Evolutionary conservation across 805 yeast genomes (phyloP), one percentile per base, ranked within the genome.

Genomic region (Alloascoidea africana): DNA sequence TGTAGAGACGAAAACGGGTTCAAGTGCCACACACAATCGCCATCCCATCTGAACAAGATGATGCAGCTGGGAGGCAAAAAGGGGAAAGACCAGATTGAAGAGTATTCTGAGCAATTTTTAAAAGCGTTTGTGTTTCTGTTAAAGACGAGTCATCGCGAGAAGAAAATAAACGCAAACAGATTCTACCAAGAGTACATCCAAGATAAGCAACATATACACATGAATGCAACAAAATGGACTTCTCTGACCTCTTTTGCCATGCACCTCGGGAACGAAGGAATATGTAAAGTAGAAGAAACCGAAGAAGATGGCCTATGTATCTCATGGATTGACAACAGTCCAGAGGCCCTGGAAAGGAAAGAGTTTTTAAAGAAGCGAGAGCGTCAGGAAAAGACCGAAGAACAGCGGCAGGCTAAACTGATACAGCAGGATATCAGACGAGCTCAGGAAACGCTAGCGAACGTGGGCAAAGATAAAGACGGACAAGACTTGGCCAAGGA

Each of bases 1-100:
- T 87, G 97, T 54, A 62, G 96, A 39, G 99, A 93, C 54, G 94
- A 82, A 44, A 89, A 91, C 58, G 99, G 98, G 17, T 91, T 82
- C 62, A 79, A 81, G 49, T 80, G 89, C 49, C 99, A 91, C 54
- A 66, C 78, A n/a, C 65, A 67, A 44, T 76, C 94, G n/a, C 84
- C 82, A 34, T 64, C 81, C 1, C 99, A 91, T 52, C 56, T 69
- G 35, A 68, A 71, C 14, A 71, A 70, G 38, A 68, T 81, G 34
- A 55, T 65, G 14, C 61, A 65, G 3, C 54, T 73, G 4, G 66
- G 68, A 0, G 58, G 62, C 4, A 56, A 56, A 11, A 69, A 73
- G 14, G 62, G 57, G 14, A 48, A 52, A n/a, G 46, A 48, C 36
- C 49, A 54, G 23, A 62, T 84, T 1, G 73, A 68, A 11, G 66